A percentile compares a stretch with the other conserved stretches of the same genome.
These are phyloP conservation scores for Penicillium daleae DNA, from an alignment of 495 filamentous ascomycete species.

Conservation along the genomic window DNA sequence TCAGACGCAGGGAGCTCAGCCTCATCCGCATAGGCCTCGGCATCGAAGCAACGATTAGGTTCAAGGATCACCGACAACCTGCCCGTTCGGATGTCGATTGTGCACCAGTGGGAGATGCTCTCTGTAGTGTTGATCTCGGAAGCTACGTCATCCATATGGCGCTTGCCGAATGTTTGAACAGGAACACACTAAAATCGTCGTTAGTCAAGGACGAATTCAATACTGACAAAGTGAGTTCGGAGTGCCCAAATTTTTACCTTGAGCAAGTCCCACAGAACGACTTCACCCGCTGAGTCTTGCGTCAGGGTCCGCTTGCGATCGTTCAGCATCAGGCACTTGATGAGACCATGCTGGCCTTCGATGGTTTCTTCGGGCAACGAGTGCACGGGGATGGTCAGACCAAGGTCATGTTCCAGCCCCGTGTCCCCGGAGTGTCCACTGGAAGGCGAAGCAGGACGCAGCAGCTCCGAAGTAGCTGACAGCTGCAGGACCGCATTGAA, in stretches of 20 bases:
- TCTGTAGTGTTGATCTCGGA: constrained; percentile 85
- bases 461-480: constrained; percentile 81
- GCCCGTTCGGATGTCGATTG: constrained; percentile 90
- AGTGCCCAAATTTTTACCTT: constrained; percentile 54
- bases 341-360: constrained; percentile 91
- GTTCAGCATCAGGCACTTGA: constrained; percentile 91
- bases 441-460: constrained; percentile 50
- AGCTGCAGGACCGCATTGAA: constrained; percentile 74
- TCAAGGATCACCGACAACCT: constrained; percentile 88
- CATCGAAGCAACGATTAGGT: constrained; percentile 96
- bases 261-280: constrained; percentile 94
- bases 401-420: constrained; percentile 60
- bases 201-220: constrained; percentile 10
- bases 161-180: constrained; percentile 86
- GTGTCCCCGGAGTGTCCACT: constrained; percentile 60
- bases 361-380: constrained; percentile 83
- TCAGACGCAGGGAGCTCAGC: constrained; percentile 62
- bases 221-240: no score
- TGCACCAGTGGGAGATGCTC: constrained; percentile 92
- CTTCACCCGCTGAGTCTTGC: constrained; percentile 92
- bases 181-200: constrained; percentile 68
- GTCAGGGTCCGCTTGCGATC: constrained; percentile 88
- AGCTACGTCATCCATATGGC: constrained; percentile 89
- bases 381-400: constrained; percentile 66
- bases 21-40: constrained; percentile 95